Evolutionary conservation across 78 protist species (phyloP).

Genomic region (Chrysochromulina parva): DNA sequence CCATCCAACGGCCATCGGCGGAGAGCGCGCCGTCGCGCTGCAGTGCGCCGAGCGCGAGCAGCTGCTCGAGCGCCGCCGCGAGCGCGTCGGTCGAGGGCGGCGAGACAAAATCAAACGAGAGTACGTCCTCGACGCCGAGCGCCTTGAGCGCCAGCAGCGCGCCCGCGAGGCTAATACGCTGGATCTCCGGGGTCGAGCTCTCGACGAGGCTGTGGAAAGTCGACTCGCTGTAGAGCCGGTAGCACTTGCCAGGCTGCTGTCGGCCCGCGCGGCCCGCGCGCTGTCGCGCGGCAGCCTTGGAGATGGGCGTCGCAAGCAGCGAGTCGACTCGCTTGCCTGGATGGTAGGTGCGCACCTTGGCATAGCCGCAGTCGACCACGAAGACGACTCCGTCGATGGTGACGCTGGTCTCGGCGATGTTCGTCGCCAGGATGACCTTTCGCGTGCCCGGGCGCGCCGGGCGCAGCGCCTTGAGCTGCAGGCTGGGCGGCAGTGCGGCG

Average conservation of each 20-base stretch:
- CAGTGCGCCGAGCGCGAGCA: constrained; percentile 2
- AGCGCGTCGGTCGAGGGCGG: constrained; percentile 68
- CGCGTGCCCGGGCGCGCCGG: constrained; percentile 22
- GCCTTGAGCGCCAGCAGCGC: constrained; percentile 84
- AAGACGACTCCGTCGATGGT: constrained; percentile 95
- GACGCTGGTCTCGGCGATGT: constrained; percentile 97
- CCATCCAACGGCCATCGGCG: constrained; percentile 26
- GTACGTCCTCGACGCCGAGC: constrained; percentile 72
- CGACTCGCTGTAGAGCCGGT: constrained; percentile 45
- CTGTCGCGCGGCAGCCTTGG: constrained; percentile 86
- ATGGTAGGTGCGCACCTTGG: constrained; percentile 92
- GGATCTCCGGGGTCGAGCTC: constrained; percentile 93
- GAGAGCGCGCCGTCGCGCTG: neutral
- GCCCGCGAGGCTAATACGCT: constrained; percentile 64
- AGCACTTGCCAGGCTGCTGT: constrained; percentile 32
- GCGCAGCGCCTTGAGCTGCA: constrained; percentile 33
- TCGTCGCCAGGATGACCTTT: constrained; percentile 94
- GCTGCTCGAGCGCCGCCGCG: neutral
- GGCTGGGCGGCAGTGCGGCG: constrained; percentile 20
- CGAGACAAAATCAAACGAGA: constrained; percentile 75
- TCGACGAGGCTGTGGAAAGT: no score
- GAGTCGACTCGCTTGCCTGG: constrained; percentile 95
- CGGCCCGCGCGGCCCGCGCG: constrained; percentile 95
- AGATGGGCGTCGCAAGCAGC: constrained; percentile 74
- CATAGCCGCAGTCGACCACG: constrained; percentile 95